Evolutionary conservation across 2,329 filamentous ascomycete species (phyloP).

Genomic region (Penicillium sp.): DNA sequence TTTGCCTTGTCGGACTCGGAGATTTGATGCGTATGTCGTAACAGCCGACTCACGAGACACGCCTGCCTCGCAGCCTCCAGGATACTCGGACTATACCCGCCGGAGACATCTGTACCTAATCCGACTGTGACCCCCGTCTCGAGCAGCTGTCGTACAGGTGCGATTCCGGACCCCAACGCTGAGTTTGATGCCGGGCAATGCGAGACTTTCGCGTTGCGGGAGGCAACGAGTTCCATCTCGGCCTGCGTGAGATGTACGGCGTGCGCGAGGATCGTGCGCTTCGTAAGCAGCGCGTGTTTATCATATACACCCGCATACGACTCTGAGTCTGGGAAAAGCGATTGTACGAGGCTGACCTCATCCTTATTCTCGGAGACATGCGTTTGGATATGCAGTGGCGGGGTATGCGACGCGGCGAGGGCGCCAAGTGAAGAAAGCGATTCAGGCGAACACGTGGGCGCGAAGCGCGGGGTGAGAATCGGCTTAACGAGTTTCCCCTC

Average conservation of each 20-base stretch:
- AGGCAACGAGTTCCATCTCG: conserved; percentile 69
- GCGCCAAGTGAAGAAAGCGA: conserved; percentile 67
- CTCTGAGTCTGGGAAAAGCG: conserved; percentile 67
- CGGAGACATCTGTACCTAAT: conserved; percentile 87
- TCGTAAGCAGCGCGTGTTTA: conserved; percentile 67
- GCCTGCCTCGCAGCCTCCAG: conserved; percentile 85
- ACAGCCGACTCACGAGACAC: conserved; percentile 73
- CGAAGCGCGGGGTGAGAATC: conserved; percentile 75
- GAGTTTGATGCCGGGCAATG: conserved; percentile 91
- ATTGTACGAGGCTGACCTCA: conserved; percentile 72
- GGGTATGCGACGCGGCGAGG: conserved; percentile 64
- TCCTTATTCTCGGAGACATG: conserved; percentile 83
- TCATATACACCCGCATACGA: conserved; percentile 87
- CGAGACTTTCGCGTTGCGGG: conserved; percentile 67
- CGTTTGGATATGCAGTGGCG: conserved; percentile 74
- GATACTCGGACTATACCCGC: conserved; percentile 81
- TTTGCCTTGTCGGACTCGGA: conserved; percentile 22
- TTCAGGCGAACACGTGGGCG: conserved; percentile 57
- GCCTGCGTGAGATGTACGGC: conserved; percentile 73
- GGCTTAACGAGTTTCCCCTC: conserved; percentile 67
- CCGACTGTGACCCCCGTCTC: conserved; percentile 78
- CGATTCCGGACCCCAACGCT: conserved; percentile 77
- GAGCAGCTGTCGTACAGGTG: conserved; percentile 75
- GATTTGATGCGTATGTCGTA: conserved; percentile 42
- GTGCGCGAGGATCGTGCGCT: conserved; percentile 82